Evolutionary conservation across 192 early-diverging fungal species (phyloP).

Genomic region (Entomortierella parvispora): DNA sequence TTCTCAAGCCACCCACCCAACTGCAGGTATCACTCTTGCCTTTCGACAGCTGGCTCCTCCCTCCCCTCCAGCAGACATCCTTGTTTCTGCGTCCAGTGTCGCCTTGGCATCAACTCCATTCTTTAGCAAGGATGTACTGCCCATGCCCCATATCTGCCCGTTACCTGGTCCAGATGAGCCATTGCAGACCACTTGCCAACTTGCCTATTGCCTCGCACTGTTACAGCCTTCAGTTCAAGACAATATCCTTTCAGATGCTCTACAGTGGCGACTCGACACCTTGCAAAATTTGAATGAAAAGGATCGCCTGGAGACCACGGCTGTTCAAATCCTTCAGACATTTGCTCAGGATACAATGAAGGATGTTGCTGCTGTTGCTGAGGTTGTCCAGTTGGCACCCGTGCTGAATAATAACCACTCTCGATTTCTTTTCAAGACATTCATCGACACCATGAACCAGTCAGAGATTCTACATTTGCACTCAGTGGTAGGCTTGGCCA

Average conservation of each 20-base stretch:
- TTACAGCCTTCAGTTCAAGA: neutral
- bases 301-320: neutral
- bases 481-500: neutral
- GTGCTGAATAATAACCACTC: neutral
- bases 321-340: neutral
- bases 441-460: neutral
- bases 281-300: neutral
- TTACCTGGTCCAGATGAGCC: neutral
- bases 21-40: neutral
- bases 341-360: neutral
- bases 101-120: neutral
- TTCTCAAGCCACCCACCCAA: neutral
- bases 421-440: neutral
- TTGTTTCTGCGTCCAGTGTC: neutral
- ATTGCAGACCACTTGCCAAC: conserved; percentile 2
- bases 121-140: neutral
- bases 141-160: neutral
- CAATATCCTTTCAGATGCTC: neutral
- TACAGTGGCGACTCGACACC: neutral
- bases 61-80: neutral
- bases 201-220: neutral
- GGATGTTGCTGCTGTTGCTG: neutral
- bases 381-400: neutral
- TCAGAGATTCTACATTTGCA: too few relatives aligned
- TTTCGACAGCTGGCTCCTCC: neutral